These are phyloP conservation scores for Penicillium olsonii DNA, from an alignment of 2,329 filamentous ascomycete species.

Conservation along the genomic window DNA sequence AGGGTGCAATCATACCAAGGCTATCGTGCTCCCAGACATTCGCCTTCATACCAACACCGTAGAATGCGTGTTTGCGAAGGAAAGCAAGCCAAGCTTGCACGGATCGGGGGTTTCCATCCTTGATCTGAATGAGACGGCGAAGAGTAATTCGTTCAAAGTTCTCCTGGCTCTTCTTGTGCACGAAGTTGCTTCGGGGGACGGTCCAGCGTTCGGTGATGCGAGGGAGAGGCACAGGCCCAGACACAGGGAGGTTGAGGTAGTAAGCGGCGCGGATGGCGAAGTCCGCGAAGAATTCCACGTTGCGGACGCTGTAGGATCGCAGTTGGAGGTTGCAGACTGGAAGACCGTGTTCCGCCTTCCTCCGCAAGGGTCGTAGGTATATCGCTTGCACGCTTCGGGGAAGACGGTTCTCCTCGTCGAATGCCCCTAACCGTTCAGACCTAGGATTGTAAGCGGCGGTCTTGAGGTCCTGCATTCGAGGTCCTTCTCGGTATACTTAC, in stretches of 20 bases:
- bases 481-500: constrained; percentile 19
- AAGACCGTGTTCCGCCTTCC: constrained; percentile 71
- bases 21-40: constrained; percentile 89
- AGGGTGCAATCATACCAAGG: constrained; percentile 56
- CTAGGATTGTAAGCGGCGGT: constrained; percentile 24
- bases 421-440: constrained; percentile 38
- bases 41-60: constrained; percentile 98
- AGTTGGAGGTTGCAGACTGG: constrained; percentile 89
- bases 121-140: constrained; percentile 84
- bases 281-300: constrained; percentile 91
- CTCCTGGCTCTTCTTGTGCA: constrained; percentile 96
- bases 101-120: constrained; percentile 83
- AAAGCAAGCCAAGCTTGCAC: constrained; percentile 93
- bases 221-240: constrained; percentile 82
- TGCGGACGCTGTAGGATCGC: constrained; percentile 84
- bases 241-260: constrained; percentile 83
- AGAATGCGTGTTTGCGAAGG: constrained; percentile 85
- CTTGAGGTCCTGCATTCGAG: background rate
- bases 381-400: constrained; percentile 82
- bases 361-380: constrained; percentile 80
- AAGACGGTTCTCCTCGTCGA: constrained; percentile 54
- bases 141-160: constrained; percentile 94
- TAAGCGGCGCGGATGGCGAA: constrained; percentile 94
- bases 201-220: constrained; percentile 92
- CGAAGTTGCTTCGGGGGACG: constrained; percentile 83